phyloP scores from a whole-genome alignment of 2,329 filamentous ascomycete species.

The Aspergillus pseudotamarii region DNA sequence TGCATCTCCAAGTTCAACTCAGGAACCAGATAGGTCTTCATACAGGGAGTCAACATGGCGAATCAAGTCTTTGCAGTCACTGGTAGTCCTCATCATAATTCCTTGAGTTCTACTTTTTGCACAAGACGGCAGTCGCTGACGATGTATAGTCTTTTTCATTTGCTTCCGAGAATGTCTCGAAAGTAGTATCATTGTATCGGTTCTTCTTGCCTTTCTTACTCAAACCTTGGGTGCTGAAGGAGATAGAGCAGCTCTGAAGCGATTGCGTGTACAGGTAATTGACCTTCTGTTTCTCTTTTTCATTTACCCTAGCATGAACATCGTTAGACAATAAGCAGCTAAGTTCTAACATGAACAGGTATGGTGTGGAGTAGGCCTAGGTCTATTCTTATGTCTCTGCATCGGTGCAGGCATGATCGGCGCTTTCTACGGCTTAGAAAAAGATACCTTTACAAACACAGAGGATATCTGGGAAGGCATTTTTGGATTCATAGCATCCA shows the following conservation, averaged over 20 bases:
- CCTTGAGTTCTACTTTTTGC: not conserved
- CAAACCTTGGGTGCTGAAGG: constrained; percentile 71
- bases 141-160: constrained; percentile 73
- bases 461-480: constrained; percentile 82
- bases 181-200: constrained; percentile 80
- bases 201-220: constrained; percentile 81
- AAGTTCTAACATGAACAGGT: constrained; percentile 48
- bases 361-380: constrained; percentile 67
- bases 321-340: too few relatives aligned
- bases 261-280: constrained; percentile 64
- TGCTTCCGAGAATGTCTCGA: constrained; percentile 85
- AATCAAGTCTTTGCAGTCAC: constrained; percentile 20
- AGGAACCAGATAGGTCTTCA: not conserved
- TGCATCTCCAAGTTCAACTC: too few relatives aligned
- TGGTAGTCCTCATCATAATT: not conserved
- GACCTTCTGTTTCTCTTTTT: too few relatives aligned
- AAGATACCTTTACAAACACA: constrained; percentile 65
- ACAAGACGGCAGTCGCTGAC: not conserved
- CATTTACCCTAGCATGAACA: not conserved
- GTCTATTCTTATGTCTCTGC: constrained; percentile 65
- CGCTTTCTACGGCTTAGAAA: constrained; percentile 71
- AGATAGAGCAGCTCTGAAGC: constrained; percentile 67
- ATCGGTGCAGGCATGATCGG: constrained; percentile 71
- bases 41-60: constrained; percentile 5
- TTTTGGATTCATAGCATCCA: constrained; percentile 72